Evolutionary conservation across 1,284 basidiomycete genomes (phyloP), one percentile per base, ranked within the genome.

Genomic region (Ustilago esculenta): DNA sequence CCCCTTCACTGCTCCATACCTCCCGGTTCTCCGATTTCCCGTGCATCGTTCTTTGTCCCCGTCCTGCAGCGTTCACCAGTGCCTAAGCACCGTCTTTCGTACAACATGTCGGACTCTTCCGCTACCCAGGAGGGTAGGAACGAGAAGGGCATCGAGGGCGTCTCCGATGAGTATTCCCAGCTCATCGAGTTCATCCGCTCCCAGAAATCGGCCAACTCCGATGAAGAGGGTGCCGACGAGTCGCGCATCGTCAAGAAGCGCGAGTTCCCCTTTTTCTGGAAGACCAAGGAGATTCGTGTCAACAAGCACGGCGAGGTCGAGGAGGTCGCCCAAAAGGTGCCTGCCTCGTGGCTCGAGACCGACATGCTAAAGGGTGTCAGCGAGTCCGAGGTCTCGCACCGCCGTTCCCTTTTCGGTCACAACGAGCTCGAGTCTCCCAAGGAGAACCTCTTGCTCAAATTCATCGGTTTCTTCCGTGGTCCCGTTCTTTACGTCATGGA

Each of bases 391-490:
- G 79, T 84, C 35, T 64, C 77, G 25, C 72, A 77, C 54, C 80
- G 82, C 33, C 81, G 82, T 44, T 48, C 58, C 17, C 49, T 75
- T 41, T 81, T 82, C 54, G 82, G 82, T 45, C 81, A 67, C 74
- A 83, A 83, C 75, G 82, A 83, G 80, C 81, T 83, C 45, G 80
- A 82, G 69, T 76, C 67, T 53, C 69, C 75, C 61, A 43, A 56
- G 61, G 57, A 74, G 73, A 87, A 87, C 76, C 82, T 85, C 34
- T 71, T 87, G 66, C 71, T 86, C 81, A 86, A 87, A 72, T 83
- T 84, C 55, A 54, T 83, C 53, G 79, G 78, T 57, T 83, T 82
- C 80, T 83, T 83, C 81, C 73, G 74, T 42, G 82, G 83, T 55
- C 82, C 82, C 27, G 81, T 83, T 65, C 77, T 83, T 5, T 83